Base-by-base conservation (phyloP, 495 filamentous ascomycete genomes). In the Penicillium fimorum region DNA sequence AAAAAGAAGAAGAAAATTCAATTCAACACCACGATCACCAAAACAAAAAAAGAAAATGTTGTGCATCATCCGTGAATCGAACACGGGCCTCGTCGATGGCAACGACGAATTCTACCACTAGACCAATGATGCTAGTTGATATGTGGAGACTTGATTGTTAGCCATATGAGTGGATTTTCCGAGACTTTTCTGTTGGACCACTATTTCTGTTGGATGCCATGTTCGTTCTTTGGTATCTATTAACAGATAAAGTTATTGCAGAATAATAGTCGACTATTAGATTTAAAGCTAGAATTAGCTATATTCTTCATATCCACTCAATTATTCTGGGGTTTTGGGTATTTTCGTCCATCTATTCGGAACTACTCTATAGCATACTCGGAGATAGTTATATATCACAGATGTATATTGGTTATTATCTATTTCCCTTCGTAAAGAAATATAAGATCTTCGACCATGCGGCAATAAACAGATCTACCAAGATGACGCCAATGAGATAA, bases 41-140 rank as follows among this genome's bases (percentile, higher is more conserved):
- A 51, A 41, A 41, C 20, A 12, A 41, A 51, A 51, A 51, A 51
- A 51, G 35, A 51, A 51, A 41, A 38, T 22, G 8, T 10, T 53
- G 25, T 78, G 77, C 76, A 76, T 78, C 72, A 76, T 76, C 75
- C 75, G 77, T 75, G 78, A 80, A 79, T 80, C 78, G 78, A 80
- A 80, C 76, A 75, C 76, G 76, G 76, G 78, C 75, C 76, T 79
- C 78, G 69, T 80, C 78, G 78, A 80, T 80, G 76, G 77, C 76
- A 80, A 79, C 77, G 77, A 80, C 69, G 77, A 79, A 80, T 80
- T 80, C 75, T 80, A 80, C 77, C 77, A 79, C 77, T 79, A 80
- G 75, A 80, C 77, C 76, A 80, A 76, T 77, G 74, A 78, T 76
- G 77, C 77, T 71, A 56, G 51, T 66, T 59, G 5, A 57, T 54